Conservation (phyloP, 2,329 filamentous ascomycete species). For the Simplicillium aogashimaense region DNA sequence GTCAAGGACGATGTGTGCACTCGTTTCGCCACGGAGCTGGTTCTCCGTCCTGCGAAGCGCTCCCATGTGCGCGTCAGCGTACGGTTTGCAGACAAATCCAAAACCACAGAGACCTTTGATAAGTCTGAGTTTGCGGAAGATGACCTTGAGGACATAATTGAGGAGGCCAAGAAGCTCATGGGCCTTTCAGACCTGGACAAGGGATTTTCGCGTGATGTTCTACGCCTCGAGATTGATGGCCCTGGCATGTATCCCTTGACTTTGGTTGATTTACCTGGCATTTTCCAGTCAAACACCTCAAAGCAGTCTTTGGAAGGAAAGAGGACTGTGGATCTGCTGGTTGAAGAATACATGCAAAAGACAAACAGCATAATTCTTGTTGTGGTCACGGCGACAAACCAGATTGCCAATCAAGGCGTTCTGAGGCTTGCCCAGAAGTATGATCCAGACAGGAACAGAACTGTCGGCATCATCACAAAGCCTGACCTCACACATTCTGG, state of each 20-base stretch:
- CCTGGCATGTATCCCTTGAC: slow-evolving; percentile 31
- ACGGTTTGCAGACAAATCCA: slow-evolving; percentile 11
- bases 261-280: slow-evolving; percentile 40
- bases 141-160: slow-evolving; percentile 33
- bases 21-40: slow-evolving; percentile 40
- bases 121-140: slow-evolving; percentile 21
- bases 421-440: slow-evolving; percentile 27
- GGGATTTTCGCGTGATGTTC: slow-evolving; percentile 27
- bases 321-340: slow-evolving; percentile 17
- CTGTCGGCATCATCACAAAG: slow-evolving; percentile 45
- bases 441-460: slow-evolving; percentile 31
- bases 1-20: slow-evolving; percentile 34
- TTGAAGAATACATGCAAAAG: slow-evolving; percentile 39
- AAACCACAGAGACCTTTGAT: slow-evolving; percentile 17
- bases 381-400: slow-evolving; percentile 33
- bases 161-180: slow-evolving; percentile 36
- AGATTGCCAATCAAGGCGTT: slow-evolving; percentile 42
- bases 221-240: slow-evolving; percentile 29
- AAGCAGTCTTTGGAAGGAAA: slow-evolving; percentile 16
- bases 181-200: slow-evolving; percentile 19
- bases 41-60: slow-evolving; percentile 28
- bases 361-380: slow-evolving; percentile 44
- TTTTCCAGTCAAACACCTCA: slow-evolving; percentile 17
- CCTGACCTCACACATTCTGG: slow-evolving; percentile 30
- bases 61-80: slow-evolving; percentile 29